Evolutionary conservation across 2,329 filamentous ascomycete genomes (phyloP).

Genomic region (Biscogniauxia marginata): DNA sequence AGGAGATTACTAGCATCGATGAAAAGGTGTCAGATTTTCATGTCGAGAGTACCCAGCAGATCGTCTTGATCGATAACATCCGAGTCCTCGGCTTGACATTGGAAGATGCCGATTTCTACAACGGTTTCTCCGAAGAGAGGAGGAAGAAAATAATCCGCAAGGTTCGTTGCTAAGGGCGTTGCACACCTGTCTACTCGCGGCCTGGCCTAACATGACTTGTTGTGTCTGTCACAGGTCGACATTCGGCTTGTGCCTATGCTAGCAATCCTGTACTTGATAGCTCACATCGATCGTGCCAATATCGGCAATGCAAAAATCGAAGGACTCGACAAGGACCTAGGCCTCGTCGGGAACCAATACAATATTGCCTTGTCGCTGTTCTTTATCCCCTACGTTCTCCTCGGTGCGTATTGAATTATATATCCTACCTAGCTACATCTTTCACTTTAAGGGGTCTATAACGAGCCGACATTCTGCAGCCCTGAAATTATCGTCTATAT

Average conservation of each 20-base stretch:
- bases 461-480: too few species aligned
- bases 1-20: constrained; percentile 1
- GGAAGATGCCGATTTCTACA: constrained; percentile 34
- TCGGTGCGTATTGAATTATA: too few species aligned
- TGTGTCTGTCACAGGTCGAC: neutral
- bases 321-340: constrained; percentile 14
- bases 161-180: constrained; percentile 4
- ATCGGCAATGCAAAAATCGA: constrained; percentile 31
- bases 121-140: constrained; percentile 25
- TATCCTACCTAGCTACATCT: too few species aligned
- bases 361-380: constrained; percentile 29
- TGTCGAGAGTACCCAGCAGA: constrained; percentile 13
- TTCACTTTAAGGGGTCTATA: too few species aligned
- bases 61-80: constrained; percentile 30
- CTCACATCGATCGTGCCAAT: neutral
- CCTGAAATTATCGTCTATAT: too few species aligned
- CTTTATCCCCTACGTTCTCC: constrained; percentile 29
- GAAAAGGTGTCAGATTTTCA: constrained; percentile 1
- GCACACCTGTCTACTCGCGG: neutral
- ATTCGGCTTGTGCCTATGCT: neutral
- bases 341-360: constrained; percentile 35
- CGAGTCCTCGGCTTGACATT: constrained; percentile 28
- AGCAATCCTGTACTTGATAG: neutral
- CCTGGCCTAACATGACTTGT: neutral
- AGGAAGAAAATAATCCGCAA: constrained; percentile 24